Evolutionary conservation across 139 green algal genomes (phyloP), one percentile per base, ranked within the genome.

Genomic region (Asterochloris erici): DNA sequence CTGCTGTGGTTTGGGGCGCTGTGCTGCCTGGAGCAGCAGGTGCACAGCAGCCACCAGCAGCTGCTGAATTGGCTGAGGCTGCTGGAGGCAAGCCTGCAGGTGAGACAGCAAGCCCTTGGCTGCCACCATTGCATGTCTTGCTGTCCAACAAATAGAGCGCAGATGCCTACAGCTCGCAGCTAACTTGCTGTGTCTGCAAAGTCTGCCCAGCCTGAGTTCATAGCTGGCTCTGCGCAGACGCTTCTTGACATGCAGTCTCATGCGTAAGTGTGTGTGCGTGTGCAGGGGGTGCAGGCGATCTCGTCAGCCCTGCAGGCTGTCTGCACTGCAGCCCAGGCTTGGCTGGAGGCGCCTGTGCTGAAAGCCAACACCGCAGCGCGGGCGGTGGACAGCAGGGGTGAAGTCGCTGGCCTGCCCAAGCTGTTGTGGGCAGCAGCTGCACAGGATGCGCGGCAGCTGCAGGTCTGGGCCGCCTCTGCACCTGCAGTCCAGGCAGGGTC

Each of bases 21-120:
- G 54, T 87, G 88, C 71, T 84, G 86, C 73, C 85, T 82, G 60
- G 82, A 90, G 85, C 86, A 85, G 19, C 82, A 81, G 14, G 75
- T 68, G 1, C 17, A 10, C 17, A 24, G 68, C 2, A 84, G 83
- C 75, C 63, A 17, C 14, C 26, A 21, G 15, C 17, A 83, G 54
- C 81, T 82, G 64, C 24, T 76, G 68, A 73, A 75, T 21, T 83
- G 79, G 79, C 29, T 54, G 13, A 26, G 38, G 16, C 15, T 26
- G 17, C 26, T 79, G 24, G 17, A 14, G n/a, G 29, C 23, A 47
- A 21, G 24, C 29, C 24, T 83, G 79, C 77, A 81, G 68, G 79
- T 74, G 62, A 26, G 11, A 17, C 38, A 54, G 38, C 38, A 54
- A 10, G 38, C 38, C 38, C 38, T 6, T 10, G 38, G 38, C 38